These are phyloP conservation scores for Colletotrichum magnum DNA, from an alignment of 2,329 filamentous ascomycete species.

Conservation along the genomic window DNA sequence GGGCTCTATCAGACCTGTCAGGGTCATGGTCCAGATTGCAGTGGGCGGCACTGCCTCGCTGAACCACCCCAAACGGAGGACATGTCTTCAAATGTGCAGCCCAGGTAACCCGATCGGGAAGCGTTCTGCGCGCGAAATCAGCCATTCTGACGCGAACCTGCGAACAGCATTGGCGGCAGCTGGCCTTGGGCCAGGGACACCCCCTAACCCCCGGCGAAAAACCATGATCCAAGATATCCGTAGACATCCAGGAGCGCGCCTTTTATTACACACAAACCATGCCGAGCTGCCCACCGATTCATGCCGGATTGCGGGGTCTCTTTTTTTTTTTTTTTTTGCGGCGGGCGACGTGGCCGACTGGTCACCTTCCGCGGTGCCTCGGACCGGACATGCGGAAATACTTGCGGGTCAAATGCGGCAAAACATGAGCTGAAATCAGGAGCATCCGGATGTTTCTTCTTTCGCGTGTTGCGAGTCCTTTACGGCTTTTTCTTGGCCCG, in stretches of 20 bases:
- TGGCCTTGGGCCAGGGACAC: not conserved
- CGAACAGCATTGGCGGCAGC: not conserved
- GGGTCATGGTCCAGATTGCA: constrained; percentile 15
- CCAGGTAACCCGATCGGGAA: no score
- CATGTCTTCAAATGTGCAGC: constrained; percentile 8
- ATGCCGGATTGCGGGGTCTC: constrained; percentile 1
- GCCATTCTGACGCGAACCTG: not conserved
- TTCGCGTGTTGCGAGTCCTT: not conserved
- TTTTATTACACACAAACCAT: no score
- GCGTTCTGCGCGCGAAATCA: not conserved
- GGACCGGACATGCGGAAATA: not conserved
- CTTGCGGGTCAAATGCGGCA: not conserved
- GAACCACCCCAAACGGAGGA: constrained; percentile 13
- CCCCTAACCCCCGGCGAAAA: not conserved
- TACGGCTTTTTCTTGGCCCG: not conserved
- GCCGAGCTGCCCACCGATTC: not conserved
- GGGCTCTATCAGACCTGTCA: not conserved
- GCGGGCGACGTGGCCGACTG: not conserved
- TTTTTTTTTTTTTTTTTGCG: not conserved
- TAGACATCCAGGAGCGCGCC: not conserved
- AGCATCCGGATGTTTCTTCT: not conserved
- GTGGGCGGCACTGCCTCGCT: constrained; percentile 32
- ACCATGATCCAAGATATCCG: not conserved
- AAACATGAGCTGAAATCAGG: not conserved
- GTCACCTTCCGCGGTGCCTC: not conserved